A percentile compares a stretch with the other conserved stretches of the same genome.
These are phyloP conservation scores for Bryopsis sp. DNA, from an alignment of 139 green algal species.

Conservation along the genomic window DNA sequence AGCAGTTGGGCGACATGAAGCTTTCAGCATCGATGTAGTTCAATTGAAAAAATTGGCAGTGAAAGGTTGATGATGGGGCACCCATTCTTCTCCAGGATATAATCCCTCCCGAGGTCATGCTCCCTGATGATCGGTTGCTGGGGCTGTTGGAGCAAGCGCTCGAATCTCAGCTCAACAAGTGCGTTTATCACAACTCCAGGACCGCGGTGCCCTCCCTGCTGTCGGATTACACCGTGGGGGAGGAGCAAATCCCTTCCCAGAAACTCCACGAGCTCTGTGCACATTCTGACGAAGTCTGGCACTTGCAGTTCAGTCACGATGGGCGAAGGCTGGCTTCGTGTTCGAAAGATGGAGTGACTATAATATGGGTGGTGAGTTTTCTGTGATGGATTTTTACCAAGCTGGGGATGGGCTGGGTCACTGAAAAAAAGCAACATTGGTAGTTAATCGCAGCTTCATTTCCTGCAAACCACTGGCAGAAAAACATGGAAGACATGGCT, in stretches of 20 bases:
- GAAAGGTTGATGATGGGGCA: too few species aligned
- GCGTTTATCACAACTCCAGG: slow-evolving; percentile 10
- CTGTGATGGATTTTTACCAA: too few species aligned
- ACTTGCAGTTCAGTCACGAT: slow-evolving; percentile 61
- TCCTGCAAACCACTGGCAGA: too few species aligned
- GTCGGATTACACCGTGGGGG: slow-evolving; percentile 11
- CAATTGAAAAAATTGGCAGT: too few species aligned
- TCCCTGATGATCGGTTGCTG: slow-evolving; percentile 5
- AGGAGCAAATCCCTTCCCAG: slow-evolving; percentile 14
- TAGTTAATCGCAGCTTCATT: too few species aligned
- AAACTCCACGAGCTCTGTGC: slow-evolving; percentile 49
- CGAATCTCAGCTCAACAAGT: slow-evolving; percentile 11
- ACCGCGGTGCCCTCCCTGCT: slow-evolving; percentile 6
- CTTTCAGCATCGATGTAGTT: not conserved
- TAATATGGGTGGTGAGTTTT: slow-evolving; percentile 16
- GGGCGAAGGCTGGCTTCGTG: slow-evolving; percentile 14
- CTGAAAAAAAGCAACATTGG: too few species aligned
- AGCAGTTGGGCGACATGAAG: not conserved
- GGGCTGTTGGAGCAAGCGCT: slow-evolving; percentile 16
- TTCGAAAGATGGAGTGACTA: slow-evolving; percentile 19
- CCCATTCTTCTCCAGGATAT: not conserved
- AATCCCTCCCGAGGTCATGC: slow-evolving; percentile 11
- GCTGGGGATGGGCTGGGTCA: too few species aligned
- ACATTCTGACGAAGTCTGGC: slow-evolving; percentile 89
- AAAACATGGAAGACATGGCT: too few species aligned